Percentiles rank a stretch among this genome's conserved stretches.
Evolutionary conservation across 2,329 filamentous ascomycete species (phyloP).

Genomic region (Aspergillus caelatus): DNA sequence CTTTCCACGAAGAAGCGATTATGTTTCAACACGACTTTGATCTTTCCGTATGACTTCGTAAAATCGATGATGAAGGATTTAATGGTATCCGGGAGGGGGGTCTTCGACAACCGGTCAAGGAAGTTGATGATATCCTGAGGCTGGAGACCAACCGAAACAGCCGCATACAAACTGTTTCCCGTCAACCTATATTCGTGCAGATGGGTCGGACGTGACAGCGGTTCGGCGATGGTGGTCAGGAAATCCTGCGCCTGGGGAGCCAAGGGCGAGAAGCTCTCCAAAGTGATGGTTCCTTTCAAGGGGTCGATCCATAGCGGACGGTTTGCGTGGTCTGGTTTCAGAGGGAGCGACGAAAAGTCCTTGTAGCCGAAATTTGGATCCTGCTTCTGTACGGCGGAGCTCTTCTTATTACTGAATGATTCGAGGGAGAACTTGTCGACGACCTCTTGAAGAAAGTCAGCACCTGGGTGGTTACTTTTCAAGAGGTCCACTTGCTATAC

Average conservation of each 20-base stretch:
- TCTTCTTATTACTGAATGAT: slow-evolving; percentile 52
- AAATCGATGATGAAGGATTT: slow-evolving; percentile 78
- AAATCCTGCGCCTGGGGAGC: slow-evolving; percentile 90
- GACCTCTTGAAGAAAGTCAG: slow-evolving; percentile 41
- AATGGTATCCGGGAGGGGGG: slow-evolving; percentile 78
- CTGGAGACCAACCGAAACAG: slow-evolving; percentile 89
- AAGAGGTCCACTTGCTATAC: slow-evolving; percentile 32
- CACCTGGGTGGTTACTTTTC: slow-evolving; percentile 17
- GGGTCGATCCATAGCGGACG: slow-evolving; percentile 95
- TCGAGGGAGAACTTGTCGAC: slow-evolving; percentile 59
- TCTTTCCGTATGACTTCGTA: slow-evolving; percentile 90
- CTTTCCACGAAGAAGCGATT: slow-evolving; percentile 95
- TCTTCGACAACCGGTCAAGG: slow-evolving; percentile 86
- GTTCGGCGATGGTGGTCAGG: slow-evolving; percentile 92
- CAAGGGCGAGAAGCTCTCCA: slow-evolving; percentile 91
- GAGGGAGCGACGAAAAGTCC: slow-evolving; percentile 78
- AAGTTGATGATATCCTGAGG: slow-evolving; percentile 88
- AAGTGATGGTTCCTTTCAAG: slow-evolving; percentile 79
- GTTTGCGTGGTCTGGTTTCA: slow-evolving; percentile 88
- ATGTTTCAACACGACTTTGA: slow-evolving; percentile 91
- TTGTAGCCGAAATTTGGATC: slow-evolving; percentile 64
- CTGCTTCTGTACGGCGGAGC: slow-evolving; percentile 40
- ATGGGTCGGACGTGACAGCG: slow-evolving; percentile 82
- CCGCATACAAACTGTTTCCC: slow-evolving; percentile 90
- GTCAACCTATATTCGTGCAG: slow-evolving; percentile 94